These are phyloP conservation scores for Heterobasidion parviporum DNA, from an alignment of 1,284 basidiomycete species.

Conservation along the genomic window DNA sequence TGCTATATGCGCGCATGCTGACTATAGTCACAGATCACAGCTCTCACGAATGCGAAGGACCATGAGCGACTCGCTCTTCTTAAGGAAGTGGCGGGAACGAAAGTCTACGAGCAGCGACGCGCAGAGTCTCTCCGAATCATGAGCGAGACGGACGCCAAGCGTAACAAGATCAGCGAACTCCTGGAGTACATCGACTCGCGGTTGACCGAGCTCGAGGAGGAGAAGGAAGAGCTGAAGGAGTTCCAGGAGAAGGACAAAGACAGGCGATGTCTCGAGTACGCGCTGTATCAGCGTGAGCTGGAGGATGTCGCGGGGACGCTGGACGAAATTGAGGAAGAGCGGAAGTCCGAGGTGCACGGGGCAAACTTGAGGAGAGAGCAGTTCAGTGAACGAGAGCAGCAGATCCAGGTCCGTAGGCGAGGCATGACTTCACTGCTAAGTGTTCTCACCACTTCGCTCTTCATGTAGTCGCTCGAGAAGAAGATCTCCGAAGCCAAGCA, in stretches of 20 bases:
- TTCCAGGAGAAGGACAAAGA: constrained; percentile 96
- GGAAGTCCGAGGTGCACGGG: constrained; percentile 74
- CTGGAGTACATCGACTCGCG: constrained; percentile 89
- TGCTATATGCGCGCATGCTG: not conserved
- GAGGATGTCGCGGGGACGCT: constrained; percentile 82
- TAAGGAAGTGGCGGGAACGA: constrained; percentile 95
- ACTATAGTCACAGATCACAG: constrained; percentile 66
- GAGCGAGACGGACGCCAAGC: constrained; percentile 92
- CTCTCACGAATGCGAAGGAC: constrained; percentile 96
- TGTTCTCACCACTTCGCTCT: not conserved
- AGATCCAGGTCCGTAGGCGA: constrained; percentile 56
- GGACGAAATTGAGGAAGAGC: constrained; percentile 79
- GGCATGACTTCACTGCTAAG: not conserved
- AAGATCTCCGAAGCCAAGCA: constrained; percentile 69
- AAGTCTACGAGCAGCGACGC: constrained; percentile 95
- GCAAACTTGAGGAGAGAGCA: constrained; percentile 77
- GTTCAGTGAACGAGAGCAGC: constrained; percentile 78
- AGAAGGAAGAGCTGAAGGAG: constrained; percentile 96
- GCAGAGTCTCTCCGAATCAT: constrained; percentile 92
- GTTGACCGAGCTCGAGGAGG: constrained; percentile 87
- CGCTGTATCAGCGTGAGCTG: constrained; percentile 85
- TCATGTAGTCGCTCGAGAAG: constrained; percentile 59
- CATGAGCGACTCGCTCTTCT: constrained; percentile 87
- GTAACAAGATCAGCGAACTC: constrained; percentile 85
- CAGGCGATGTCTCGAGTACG: constrained; percentile 91